Evolutionary conservation across 2,329 filamentous ascomycete species (phyloP).

Genomic region (Exophiala phaeomuriformis): DNA sequence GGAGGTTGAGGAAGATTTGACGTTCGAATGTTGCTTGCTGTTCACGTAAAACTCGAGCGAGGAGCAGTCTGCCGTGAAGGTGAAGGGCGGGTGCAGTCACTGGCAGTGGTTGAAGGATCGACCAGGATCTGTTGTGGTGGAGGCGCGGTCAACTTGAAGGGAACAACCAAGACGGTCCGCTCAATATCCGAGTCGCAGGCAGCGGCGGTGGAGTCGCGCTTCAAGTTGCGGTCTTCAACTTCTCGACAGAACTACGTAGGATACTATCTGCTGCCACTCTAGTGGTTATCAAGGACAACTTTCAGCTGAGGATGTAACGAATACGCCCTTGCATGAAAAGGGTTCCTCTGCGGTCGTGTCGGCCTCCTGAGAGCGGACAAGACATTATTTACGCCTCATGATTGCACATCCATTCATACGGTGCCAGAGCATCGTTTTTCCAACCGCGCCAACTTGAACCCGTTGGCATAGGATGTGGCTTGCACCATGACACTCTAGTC

Average conservation of each 20-base stretch:
- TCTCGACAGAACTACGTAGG: neutral
- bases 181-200: constrained; percentile 10
- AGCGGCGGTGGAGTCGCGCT: neutral
- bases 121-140: constrained; percentile 16
- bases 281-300: neutral
- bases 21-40: neutral
- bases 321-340: neutral
- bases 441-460: constrained; percentile 3
- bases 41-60: neutral
- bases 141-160: neutral
- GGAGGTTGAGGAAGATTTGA: constrained; percentile 2
- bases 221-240: neutral
- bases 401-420: constrained; percentile 5
- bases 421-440: neutral
- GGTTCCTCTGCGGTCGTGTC: neutral
- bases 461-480: constrained; percentile 1
- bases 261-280: neutral
- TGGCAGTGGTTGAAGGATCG: constrained; percentile 2
- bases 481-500: constrained; percentile 4
- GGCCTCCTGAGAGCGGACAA: neutral
- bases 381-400: constrained; percentile 5
- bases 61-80: no score
- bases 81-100: no score
- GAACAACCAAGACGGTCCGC: constrained; percentile 7
- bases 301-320: neutral